phyloP scores from a whole-genome alignment of 1,139 yeast species.

The Candida glucosophila region DNA sequence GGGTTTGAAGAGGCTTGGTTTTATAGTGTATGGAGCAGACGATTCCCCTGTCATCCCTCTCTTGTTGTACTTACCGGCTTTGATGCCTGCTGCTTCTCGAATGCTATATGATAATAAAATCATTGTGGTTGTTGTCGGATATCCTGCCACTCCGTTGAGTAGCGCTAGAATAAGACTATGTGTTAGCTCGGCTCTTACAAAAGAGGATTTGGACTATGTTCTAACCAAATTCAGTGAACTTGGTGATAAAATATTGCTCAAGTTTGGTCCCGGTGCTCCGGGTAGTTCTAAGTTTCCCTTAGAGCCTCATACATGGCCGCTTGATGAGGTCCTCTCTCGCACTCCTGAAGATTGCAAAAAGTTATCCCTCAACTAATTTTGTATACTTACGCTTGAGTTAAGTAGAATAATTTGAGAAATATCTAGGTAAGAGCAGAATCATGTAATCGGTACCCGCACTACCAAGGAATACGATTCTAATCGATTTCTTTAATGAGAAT shows the following conservation, averaged over 20 bases:
- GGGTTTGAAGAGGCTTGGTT: conserved; percentile 87
- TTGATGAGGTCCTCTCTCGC: conserved; percentile 66
- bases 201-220: conserved; percentile 83
- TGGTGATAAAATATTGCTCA: conserved; percentile 71
- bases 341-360: conserved; percentile 65
- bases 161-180: conserved; percentile 90
- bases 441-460: too few species aligned
- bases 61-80: conserved; percentile 79
- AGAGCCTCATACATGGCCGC: conserved; percentile 64
- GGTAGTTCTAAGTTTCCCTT: conserved; percentile 54
- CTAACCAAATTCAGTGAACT: conserved; percentile 65
- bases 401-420: too few species aligned
- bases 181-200: conserved; percentile 84
- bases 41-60: conserved; percentile 95
- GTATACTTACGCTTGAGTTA: conserved; percentile 1
- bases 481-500: too few species aligned
- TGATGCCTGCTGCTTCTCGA: conserved; percentile 89
- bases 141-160: conserved; percentile 93
- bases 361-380: background rate
- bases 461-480: too few species aligned
- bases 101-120: conserved; percentile 69
- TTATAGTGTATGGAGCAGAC: conserved; percentile 88
- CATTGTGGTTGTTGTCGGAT: conserved; percentile 94
- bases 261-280: conserved; percentile 70
- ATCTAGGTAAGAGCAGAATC: too few species aligned